Conservation (phyloP, 345 rosid genomes). For the Aurinia saxatilis region DNA sequence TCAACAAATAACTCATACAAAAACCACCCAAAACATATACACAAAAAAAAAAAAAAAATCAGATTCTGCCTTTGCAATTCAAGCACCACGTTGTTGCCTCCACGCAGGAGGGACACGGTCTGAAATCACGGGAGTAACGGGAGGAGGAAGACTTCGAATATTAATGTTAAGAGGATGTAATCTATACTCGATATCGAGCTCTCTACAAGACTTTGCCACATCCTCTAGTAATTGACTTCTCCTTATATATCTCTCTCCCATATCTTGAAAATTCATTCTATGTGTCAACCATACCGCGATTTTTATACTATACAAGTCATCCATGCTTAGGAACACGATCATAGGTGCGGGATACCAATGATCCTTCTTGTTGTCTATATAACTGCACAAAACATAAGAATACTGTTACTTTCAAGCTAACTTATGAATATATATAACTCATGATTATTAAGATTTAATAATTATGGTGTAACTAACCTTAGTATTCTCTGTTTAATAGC, state of each 20-base stretch:
- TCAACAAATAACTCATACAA: neutral
- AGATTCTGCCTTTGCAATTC: neutral
- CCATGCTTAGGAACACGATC: slow-evolving; percentile 50
- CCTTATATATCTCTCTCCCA: slow-evolving; percentile 60
- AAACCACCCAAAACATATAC: too few species aligned
- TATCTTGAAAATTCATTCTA: slow-evolving; percentile 73
- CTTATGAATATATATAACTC: neutral
- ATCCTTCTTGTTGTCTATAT: slow-evolving; percentile 61
- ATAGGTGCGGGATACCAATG: slow-evolving; percentile 67
- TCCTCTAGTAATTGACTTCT: slow-evolving; percentile 64
- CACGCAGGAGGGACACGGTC: slow-evolving; percentile 39
- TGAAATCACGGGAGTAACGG: slow-evolving; percentile 20
- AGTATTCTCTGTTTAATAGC: slow-evolving; percentile 33
- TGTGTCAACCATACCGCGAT: slow-evolving; percentile 69
- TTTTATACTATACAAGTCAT: slow-evolving; percentile 46
- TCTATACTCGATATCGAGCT: slow-evolving; percentile 77
- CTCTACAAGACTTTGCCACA: slow-evolving; percentile 56
- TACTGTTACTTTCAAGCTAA: slow-evolving; percentile 2
- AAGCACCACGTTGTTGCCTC: slow-evolving; percentile 21
- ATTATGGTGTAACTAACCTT: slow-evolving; percentile 13
- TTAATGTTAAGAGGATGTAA: slow-evolving; percentile 54
- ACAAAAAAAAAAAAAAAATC: neutral
- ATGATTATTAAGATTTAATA: neutral
- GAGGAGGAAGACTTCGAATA: slow-evolving; percentile 43
- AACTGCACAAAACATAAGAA: slow-evolving; percentile 26